These are phyloP conservation scores for Penicillium coffeae DNA, from an alignment of 495 filamentous ascomycete species.

Conservation along the genomic window DNA sequence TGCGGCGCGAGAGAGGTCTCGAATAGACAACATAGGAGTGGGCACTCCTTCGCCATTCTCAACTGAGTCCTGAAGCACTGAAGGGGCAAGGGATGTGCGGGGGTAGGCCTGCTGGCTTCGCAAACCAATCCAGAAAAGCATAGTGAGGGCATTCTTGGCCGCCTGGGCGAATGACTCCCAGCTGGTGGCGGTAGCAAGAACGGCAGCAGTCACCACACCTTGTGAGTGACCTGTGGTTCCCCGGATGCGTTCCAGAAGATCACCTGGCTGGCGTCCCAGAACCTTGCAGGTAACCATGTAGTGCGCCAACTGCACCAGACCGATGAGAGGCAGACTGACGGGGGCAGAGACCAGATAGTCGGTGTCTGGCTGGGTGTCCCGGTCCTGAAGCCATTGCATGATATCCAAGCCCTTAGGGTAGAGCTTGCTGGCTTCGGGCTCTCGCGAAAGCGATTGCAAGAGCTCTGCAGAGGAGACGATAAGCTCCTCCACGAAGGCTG, in stretches of 20 bases:
- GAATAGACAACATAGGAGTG: slow-evolving; percentile 96
- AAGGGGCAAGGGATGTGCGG: slow-evolving; percentile 86
- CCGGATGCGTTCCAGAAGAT: slow-evolving; percentile 72
- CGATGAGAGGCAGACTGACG: slow-evolving; percentile 95
- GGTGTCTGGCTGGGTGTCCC: slow-evolving; percentile 83
- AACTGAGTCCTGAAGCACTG: slow-evolving; percentile 86
- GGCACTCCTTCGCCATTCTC: slow-evolving; percentile 91
- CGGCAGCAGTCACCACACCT: slow-evolving; percentile 90
- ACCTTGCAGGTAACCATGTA: slow-evolving; percentile 90
- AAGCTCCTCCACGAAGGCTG: slow-evolving; percentile 81
- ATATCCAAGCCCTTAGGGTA: slow-evolving; percentile 95
- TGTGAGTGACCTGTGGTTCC: slow-evolving; percentile 97
- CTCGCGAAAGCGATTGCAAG: slow-evolving; percentile 76
- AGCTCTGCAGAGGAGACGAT: slow-evolving; percentile 74
- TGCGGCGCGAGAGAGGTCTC: slow-evolving; percentile 77
- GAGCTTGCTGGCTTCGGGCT: slow-evolving; percentile 86
- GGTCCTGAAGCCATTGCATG: slow-evolving; percentile 83
- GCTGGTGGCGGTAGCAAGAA: slow-evolving; percentile 76
- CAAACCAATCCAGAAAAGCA: slow-evolving; percentile 99
- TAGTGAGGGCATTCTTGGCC: slow-evolving; percentile 72
- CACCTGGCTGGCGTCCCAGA: slow-evolving; percentile 79
- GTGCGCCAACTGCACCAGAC: slow-evolving; percentile 90
- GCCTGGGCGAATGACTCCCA: slow-evolving; percentile 87
- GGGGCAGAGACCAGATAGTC: slow-evolving; percentile 97
- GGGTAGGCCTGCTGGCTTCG: slow-evolving; percentile 97